A percentile compares a stretch with the other conserved stretches of the same genome.
phyloP scores from a whole-genome alignment of 31 red algal genomes.

The Endocladia muricata region DNA sequence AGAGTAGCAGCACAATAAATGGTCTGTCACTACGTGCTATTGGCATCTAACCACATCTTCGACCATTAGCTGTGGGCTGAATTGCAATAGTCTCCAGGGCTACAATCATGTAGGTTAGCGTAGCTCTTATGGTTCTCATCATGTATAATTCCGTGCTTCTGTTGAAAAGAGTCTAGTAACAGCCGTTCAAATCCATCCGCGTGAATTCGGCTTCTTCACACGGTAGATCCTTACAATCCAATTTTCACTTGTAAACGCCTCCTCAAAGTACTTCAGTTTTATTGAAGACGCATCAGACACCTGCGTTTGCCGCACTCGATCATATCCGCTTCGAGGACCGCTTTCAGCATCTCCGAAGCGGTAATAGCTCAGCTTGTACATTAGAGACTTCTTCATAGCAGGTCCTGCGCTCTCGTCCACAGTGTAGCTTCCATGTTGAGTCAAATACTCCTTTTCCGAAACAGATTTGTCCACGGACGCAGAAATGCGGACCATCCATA shows the following conservation, averaged over 20 bases:
- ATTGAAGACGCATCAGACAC: constrained; percentile 48
- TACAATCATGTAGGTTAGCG: too few relatives aligned
- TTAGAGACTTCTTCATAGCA: constrained; percentile 78
- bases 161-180: too few relatives aligned
- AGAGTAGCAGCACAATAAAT: too few relatives aligned
- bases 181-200: constrained; percentile 67
- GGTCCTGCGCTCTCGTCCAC: constrained; percentile 63
- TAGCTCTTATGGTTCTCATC: too few relatives aligned
- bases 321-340: constrained; percentile 25
- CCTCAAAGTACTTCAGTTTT: constrained; percentile 88
- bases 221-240: constrained; percentile 95
- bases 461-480: constrained; percentile 88
- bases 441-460: constrained; percentile 79
- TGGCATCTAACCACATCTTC: too few relatives aligned
- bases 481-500: constrained; percentile 95
- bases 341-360: constrained; percentile 72
- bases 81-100: too few relatives aligned
- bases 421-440: constrained; percentile 63
- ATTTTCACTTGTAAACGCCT: constrained; percentile 91
- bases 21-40: too few relatives aligned
- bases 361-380: constrained; percentile 95
- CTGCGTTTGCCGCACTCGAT: constrained; percentile 65
- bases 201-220: constrained; percentile 79
- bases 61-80: too few relatives aligned
- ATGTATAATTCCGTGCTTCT: too few relatives aligned